Conservation (phyloP, 1,284 basidiomycete species). For the Ustilago nuda region DNA sequence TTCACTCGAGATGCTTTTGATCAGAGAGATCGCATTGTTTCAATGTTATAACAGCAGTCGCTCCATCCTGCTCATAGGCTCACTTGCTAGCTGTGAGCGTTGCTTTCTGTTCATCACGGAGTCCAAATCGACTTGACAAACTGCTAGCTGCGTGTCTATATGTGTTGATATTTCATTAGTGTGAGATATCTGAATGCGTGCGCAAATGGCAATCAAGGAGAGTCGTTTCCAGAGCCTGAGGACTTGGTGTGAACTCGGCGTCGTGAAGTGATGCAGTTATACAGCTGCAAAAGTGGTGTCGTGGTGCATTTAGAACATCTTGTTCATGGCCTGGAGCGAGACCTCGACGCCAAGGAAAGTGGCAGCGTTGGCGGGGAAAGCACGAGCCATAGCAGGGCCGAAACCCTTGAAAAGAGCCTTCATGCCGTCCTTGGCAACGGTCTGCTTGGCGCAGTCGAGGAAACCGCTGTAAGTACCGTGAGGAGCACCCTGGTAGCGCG, state of each 20-base stretch:
- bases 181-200: not conserved
- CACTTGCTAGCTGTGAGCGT: not conserved
- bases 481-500: conserved; percentile 94
- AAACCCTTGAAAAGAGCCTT: conserved; percentile 95
- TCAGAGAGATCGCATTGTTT: not conserved
- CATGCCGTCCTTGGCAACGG: conserved; percentile 89
- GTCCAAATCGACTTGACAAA: too few species aligned
- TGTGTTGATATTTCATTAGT: not conserved
- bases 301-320: conserved; percentile 71
- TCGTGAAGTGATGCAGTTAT: not conserved
- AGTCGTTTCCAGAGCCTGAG: not conserved
- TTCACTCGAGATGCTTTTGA: not conserved
- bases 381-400: conserved; percentile 83
- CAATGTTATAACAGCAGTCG: not conserved
- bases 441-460: conserved; percentile 90
- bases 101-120: too few species aligned
- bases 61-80: not conserved
- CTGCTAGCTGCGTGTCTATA: not conserved
- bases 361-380: conserved; percentile 89
- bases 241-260: not conserved
- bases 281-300: not conserved
- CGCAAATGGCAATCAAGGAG: not conserved
- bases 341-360: conserved; percentile 89
- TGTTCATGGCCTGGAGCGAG: conserved; percentile 79
- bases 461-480: conserved; percentile 94